Conservation (phyloP, 2,329 filamentous ascomycete species). For the Arthrinium phaeospermum region DNA sequence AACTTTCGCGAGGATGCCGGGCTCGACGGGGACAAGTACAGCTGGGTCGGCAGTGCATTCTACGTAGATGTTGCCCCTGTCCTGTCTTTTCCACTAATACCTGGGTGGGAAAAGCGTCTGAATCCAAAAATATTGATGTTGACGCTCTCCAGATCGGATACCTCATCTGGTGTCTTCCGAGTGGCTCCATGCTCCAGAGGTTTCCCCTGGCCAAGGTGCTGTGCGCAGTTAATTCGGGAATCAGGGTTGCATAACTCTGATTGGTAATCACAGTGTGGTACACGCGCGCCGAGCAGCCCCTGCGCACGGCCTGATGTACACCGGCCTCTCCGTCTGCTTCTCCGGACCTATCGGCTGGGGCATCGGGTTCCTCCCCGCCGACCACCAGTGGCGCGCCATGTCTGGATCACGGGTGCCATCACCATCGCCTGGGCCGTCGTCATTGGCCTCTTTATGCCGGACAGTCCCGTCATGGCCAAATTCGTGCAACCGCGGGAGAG, state of each 20-base stretch:
- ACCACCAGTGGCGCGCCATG: conserved; percentile 23
- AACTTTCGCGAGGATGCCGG: conserved; percentile 24
- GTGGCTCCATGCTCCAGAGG: conserved; percentile 39
- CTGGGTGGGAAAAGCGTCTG: too few relatives aligned
- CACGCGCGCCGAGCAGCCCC: conserved; percentile 34
- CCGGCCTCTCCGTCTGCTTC: conserved; percentile 25
- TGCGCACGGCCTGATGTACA: conserved; percentile 35
- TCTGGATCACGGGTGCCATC: conserved; percentile 36
- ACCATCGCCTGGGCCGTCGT: conserved; percentile 31
- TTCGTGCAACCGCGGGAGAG: conserved; percentile 53
- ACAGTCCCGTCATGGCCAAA: conserved; percentile 56
- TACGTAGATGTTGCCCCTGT: conserved; percentile 26
- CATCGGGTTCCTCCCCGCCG: conserved; percentile 21
- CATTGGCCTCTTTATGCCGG: conserved; percentile 58
- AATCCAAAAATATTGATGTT: too few relatives aligned
- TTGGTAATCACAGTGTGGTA: conserved; percentile 33
- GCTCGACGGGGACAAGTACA: conserved; percentile 20
- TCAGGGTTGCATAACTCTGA: background rate
- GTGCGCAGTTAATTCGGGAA: too few relatives aligned
- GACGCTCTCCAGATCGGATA: too few relatives aligned
- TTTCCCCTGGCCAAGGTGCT: conserved; percentile 44
- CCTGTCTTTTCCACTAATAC: too few relatives aligned
- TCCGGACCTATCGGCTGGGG: conserved; percentile 24
- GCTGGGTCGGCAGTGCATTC: conserved; percentile 36
- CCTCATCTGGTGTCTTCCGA: conserved; percentile 40